Evolutionary conservation across 768 basidiomycete species (phyloP).

Genomic region (Asterophora lycoperdoides): DNA sequence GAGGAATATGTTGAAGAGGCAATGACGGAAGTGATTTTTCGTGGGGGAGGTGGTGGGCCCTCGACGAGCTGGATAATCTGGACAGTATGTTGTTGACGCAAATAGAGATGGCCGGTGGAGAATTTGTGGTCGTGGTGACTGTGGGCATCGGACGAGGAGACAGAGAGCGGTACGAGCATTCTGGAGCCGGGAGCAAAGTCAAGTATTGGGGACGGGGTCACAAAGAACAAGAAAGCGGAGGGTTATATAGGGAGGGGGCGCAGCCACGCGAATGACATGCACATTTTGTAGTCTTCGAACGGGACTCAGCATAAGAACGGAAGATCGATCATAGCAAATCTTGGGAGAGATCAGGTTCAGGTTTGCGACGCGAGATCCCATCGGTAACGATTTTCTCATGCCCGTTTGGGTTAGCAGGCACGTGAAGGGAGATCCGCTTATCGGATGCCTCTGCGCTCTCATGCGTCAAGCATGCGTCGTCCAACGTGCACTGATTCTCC

Average conservation of each 20-base stretch:
- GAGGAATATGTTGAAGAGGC: constrained; percentile 36
- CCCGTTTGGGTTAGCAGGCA: constrained; percentile 22
- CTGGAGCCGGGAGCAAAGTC: constrained; percentile 13
- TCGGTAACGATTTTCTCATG: constrained; percentile 25
- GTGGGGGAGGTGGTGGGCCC: constrained; percentile 54
- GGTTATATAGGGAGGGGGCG: constrained; percentile 14
- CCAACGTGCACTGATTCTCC: constrained; percentile 17
- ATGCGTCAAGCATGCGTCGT: constrained; percentile 14
- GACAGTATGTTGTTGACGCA: constrained; percentile 45
- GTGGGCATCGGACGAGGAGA: constrained; percentile 20
- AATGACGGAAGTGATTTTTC: constrained; percentile 36
- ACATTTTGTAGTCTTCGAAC: constrained; percentile 23
- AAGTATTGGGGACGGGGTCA: constrained; percentile 22
- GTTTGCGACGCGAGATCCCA: constrained; percentile 21
- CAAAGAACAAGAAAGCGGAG: constrained; percentile 15
- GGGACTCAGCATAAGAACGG: constrained; percentile 20
- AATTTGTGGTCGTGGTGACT: constrained; percentile 32
- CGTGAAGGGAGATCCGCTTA: constrained; percentile 27
- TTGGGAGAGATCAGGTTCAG: constrained; percentile 9
- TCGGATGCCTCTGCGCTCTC: constrained; percentile 22
- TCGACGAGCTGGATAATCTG: constrained; percentile 77
- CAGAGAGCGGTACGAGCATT: constrained; percentile 17
- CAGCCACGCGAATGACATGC: constrained; percentile 21
- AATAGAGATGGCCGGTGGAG: constrained; percentile 38
- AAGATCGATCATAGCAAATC: constrained; percentile 20